These are phyloP conservation scores for Naganishia liquefaciens DNA, from an alignment of 1,284 basidiomycete genomes.

Conservation along the genomic window DNA sequence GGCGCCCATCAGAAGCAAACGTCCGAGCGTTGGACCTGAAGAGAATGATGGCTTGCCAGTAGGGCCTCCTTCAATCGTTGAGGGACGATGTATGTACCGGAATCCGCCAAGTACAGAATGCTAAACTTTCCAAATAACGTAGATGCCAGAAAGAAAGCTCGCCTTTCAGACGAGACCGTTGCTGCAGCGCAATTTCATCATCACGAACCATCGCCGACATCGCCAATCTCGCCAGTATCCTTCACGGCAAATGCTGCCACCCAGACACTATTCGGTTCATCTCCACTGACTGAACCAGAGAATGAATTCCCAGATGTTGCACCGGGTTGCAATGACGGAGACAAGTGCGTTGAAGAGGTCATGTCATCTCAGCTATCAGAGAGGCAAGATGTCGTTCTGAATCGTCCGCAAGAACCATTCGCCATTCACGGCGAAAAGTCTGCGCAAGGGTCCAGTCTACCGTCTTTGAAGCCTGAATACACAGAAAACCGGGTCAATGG, in stretches of 20 bases:
- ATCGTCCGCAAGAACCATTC: no score
- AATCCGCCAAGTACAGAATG: neutral
- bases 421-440: no score
- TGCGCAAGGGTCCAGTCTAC: no score
- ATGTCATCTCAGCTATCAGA: constrained; percentile 8
- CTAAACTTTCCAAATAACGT: neutral
- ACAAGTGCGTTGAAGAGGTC: constrained; percentile 40
- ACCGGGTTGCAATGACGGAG: neutral
- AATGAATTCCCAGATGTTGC: neutral
- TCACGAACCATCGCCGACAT: neutral
- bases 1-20: neutral
- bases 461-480: no score
- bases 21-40: constrained; percentile 3
- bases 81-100: neutral
- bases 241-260: neutral
- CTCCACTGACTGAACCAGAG: constrained; percentile 24
- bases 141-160: constrained; percentile 17
- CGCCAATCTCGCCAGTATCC: neutral
- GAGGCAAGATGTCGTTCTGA: constrained; percentile 4
- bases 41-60: neutral
- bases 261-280: constrained; percentile 16
- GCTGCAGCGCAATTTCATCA: neutral
- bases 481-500: no score
- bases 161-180: neutral
- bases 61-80: neutral